A percentile compares a stretch with the other conserved stretches of the same genome.
Evolutionary conservation across 768 basidiomycete species (phyloP).

Genomic region (Tylopilus balloui): DNA sequence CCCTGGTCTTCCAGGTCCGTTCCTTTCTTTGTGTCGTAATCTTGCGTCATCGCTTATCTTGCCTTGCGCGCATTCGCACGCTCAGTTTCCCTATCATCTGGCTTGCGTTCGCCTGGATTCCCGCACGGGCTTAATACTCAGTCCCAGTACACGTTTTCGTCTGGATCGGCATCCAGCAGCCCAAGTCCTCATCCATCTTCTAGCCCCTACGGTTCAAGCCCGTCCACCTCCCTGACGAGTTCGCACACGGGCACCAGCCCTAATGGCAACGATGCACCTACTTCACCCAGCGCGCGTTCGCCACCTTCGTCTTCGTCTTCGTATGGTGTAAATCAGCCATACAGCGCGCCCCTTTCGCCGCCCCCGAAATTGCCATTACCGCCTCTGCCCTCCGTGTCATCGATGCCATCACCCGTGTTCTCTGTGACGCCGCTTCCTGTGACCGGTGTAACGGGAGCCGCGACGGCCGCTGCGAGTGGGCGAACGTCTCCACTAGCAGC

Average conservation of each 20-base stretch:
- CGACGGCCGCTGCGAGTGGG: slow-evolving; percentile 14
- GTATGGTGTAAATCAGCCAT: background rate
- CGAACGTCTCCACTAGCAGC: slow-evolving; percentile 16
- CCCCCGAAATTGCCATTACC: slow-evolving; percentile 24
- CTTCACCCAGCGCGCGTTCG: slow-evolving; percentile 6
- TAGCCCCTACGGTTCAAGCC: too few relatives aligned
- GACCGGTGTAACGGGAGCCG: slow-evolving; percentile 3
- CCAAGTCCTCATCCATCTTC: slow-evolving; percentile 7
- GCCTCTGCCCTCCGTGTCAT: slow-evolving; percentile 13
- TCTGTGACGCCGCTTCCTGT: background rate
- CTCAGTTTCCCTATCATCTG: slow-evolving; percentile 17
- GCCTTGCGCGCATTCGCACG: background rate
- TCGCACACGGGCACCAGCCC: background rate
- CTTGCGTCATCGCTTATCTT: slow-evolving; percentile 6
- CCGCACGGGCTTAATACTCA: background rate
- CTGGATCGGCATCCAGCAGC: slow-evolving; percentile 7
- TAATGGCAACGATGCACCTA: background rate
- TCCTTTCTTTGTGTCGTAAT: slow-evolving; percentile 2
- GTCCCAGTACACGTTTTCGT: slow-evolving; percentile 20
- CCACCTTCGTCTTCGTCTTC: slow-evolving; percentile 6
- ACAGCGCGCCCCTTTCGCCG: slow-evolving; percentile 18
- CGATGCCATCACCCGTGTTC: slow-evolving; percentile 14
- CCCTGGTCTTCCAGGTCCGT: slow-evolving; percentile 25
- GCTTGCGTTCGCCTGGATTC: slow-evolving; percentile 22
- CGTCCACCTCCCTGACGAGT: slow-evolving; percentile 1